A percentile compares a stretch with the other conserved stretches of the same genome.
Conservation (phyloP, 2,329 filamentous ascomycete species). For the Ceratocystis colombiana region DNA sequence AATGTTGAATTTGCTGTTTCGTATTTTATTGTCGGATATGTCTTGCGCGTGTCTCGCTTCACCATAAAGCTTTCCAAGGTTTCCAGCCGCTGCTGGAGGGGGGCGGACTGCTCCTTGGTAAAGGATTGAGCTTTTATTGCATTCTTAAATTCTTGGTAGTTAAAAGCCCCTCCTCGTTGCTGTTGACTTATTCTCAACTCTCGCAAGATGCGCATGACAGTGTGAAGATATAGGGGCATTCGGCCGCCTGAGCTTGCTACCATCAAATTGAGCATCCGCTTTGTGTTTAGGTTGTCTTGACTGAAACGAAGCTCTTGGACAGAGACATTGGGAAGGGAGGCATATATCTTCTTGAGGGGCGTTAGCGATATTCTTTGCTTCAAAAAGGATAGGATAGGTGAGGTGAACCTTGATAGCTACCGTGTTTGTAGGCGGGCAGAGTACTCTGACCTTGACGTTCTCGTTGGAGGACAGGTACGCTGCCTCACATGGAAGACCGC, state of each 20-base stretch:
- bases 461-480: not conserved
- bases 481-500: not conserved
- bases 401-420: not conserved
- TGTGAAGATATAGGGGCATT: not conserved
- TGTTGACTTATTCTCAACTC: not conserved
- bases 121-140: not conserved
- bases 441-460: not conserved
- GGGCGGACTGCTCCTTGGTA: not conserved
- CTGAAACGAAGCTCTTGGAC: not conserved
- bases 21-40: rapidly evolving
- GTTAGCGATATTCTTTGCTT: not conserved
- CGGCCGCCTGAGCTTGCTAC: not conserved
- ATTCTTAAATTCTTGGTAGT: not conserved
- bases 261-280: not conserved
- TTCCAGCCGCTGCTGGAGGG: not conserved
- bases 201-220: not conserved
- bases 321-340: not conserved
- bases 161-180: not conserved
- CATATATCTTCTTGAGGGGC: not conserved
- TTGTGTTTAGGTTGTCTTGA: not conserved
- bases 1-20: not conserved
- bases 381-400: not conserved
- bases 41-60: rapidly evolving
- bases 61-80: not conserved
- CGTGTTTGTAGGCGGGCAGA: not conserved